Percentiles rank a stretch among this genome's conserved stretches.
Conservation (phyloP, 208 protist genomes). For the Porcisia hertigi region DNA sequence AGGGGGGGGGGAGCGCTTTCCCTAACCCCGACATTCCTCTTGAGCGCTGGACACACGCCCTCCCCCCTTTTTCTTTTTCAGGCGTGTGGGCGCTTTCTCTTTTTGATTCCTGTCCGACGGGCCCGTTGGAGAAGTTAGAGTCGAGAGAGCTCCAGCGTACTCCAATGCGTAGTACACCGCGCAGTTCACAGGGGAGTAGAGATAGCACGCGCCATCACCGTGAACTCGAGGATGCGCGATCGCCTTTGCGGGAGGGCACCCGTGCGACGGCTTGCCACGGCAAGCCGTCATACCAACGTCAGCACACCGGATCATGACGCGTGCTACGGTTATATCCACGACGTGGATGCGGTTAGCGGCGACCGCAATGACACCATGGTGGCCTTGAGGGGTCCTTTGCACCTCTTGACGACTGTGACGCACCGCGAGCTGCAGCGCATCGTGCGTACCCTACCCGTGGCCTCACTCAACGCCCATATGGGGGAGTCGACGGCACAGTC, state of each 20-base stretch:
- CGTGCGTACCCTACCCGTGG: slow-evolving; percentile 14
- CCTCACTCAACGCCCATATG: not conserved
- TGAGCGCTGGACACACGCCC: not conserved
- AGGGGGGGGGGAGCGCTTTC: too few relatives aligned
- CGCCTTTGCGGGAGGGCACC: not conserved
- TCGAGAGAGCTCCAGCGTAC: not conserved
- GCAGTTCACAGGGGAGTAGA: not conserved
- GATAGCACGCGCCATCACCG: not conserved
- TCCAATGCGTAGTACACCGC: not conserved
- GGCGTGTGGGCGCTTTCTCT: not conserved
- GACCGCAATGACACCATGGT: slow-evolving; percentile 21
- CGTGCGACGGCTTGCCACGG: not conserved
- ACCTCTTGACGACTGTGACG: slow-evolving; percentile 22
- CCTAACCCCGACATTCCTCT: not conserved
- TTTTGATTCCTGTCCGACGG: not conserved
- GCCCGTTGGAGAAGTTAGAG: not conserved
- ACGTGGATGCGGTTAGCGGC: slow-evolving; percentile 13
- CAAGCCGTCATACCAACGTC: not conserved
- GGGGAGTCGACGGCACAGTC: not conserved
- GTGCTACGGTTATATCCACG: slow-evolving; percentile 19
- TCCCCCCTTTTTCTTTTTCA: not conserved
- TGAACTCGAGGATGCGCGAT: not conserved
- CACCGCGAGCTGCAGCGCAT: slow-evolving; percentile 19
- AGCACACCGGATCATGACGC: slow-evolving; percentile 1
- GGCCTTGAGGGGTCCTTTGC: slow-evolving; percentile 13